These are phyloP conservation scores for Alternaria triticina DNA, from an alignment of 2,329 filamentous ascomycete genomes.

Conservation along the genomic window DNA sequence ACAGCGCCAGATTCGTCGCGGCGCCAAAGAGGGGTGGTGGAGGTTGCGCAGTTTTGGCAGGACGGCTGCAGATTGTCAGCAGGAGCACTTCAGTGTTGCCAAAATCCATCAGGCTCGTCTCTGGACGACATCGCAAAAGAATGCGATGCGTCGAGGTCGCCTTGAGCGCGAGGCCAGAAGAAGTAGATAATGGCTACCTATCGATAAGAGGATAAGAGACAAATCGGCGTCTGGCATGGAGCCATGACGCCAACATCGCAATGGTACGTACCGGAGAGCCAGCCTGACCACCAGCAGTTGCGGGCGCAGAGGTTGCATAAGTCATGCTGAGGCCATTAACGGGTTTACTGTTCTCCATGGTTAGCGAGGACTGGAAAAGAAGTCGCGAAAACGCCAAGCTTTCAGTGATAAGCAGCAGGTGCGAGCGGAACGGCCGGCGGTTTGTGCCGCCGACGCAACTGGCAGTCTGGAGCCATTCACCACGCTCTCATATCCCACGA, in stretches of 20 bases:
- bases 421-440: conserved; percentile 19
- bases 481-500: background rate
- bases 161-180: background rate
- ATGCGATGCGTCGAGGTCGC: background rate
- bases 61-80: conserved; percentile 70
- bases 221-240: conserved; percentile 27
- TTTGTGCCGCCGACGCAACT: conserved; percentile 17
- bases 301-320: conserved; percentile 68
- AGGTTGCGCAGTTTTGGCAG: conserved; percentile 95
- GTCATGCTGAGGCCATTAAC: conserved; percentile 62
- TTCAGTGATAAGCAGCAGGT: conserved; percentile 36
- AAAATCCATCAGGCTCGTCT: background rate
- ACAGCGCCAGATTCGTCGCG: conserved; percentile 95
- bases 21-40: conserved; percentile 95
- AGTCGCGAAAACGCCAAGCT: conserved; percentile 38
- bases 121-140: background rate
- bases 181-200: conserved; percentile 26
- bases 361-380: conserved; percentile 39
- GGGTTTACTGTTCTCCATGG: conserved; percentile 38
- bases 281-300: conserved; percentile 69
- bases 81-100: conserved; percentile 8
- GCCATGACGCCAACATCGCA: conserved; percentile 29
- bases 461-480: background rate
- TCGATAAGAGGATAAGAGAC: conserved; percentile 52
- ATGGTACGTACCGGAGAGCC: conserved; percentile 61